Conservation (phyloP, 495 filamentous ascomycete species). For the Xylaria telfairii region DNA sequence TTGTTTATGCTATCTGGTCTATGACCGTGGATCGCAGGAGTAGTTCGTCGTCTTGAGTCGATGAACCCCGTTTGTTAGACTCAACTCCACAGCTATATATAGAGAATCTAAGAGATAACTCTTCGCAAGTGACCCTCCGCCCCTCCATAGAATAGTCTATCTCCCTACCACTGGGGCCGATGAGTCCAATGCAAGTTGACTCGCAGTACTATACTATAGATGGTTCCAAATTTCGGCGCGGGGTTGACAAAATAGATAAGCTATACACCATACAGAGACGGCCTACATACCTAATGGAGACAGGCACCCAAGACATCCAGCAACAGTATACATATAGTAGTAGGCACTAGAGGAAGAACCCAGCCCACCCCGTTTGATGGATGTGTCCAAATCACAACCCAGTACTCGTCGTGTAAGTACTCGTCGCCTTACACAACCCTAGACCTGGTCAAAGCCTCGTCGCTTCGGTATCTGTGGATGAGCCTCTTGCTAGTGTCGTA, state of each 20-base stretch:
- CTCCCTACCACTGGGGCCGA: neutral
- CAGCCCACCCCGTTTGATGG: neutral
- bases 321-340: neutral
- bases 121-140: neutral
- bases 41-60: neutral
- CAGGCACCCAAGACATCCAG: neutral
- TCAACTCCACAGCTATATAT: neutral
- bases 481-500: conserved; percentile 12
- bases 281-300: neutral
- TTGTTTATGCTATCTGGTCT: neutral
- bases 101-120: conserved; percentile 12
- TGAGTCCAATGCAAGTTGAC: conserved; percentile 4
- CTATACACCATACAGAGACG: neutral
- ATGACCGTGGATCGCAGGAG: neutral
- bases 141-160: conserved; percentile 1
- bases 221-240: neutral
- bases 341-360: neutral
- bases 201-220: neutral
- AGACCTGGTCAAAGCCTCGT: neutral
- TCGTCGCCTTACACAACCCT: neutral
- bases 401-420: neutral
- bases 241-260: neutral
- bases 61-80: neutral
- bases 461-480: neutral
- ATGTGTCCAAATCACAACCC: neutral